A percentile compares a stretch with the other conserved stretches of the same genome.
These are phyloP conservation scores for Chaetomium fimeti DNA, from an alignment of 495 filamentous ascomycete genomes.

Conservation along the genomic window DNA sequence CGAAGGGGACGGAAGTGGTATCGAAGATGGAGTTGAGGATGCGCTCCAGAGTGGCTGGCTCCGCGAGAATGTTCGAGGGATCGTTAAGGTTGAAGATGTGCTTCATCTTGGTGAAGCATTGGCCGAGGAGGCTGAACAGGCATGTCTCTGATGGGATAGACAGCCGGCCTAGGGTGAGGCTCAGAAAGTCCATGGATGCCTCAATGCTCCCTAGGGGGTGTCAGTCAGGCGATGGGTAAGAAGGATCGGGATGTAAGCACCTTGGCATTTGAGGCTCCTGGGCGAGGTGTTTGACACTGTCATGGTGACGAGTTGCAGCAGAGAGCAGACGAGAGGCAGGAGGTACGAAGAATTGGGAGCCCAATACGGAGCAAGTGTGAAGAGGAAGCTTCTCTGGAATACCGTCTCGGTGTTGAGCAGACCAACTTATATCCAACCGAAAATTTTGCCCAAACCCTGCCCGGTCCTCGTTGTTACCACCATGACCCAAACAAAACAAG, in stretches of 20 bases:
- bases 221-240: neutral
- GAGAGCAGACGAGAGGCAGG: too few relatives aligned
- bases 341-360: too few relatives aligned
- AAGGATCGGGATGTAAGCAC: neutral
- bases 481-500: conserved; percentile 3
- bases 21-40: conserved; percentile 34
- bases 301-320: conserved; percentile 2
- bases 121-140: conserved; percentile 28
- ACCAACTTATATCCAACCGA: neutral
- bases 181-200: conserved; percentile 24
- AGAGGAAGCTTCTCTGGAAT: too few relatives aligned
- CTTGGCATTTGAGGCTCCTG: conserved; percentile 12
- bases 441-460: neutral
- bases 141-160: conserved; percentile 29
- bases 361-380: neutral
- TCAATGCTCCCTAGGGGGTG: conserved; percentile 30
- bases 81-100: conserved; percentile 31
- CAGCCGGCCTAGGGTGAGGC: conserved; percentile 21
- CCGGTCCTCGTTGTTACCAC: conserved; percentile 4
- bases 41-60: conserved; percentile 21
- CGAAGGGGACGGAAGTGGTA: conserved; percentile 28
- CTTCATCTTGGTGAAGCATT: conserved; percentile 23
- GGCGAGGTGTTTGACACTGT: neutral
- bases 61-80: conserved; percentile 23
- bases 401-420: neutral